Conservation (phyloP, 192 early-diverging fungal species). For the Lunasporangiospora selenospora region DNA sequence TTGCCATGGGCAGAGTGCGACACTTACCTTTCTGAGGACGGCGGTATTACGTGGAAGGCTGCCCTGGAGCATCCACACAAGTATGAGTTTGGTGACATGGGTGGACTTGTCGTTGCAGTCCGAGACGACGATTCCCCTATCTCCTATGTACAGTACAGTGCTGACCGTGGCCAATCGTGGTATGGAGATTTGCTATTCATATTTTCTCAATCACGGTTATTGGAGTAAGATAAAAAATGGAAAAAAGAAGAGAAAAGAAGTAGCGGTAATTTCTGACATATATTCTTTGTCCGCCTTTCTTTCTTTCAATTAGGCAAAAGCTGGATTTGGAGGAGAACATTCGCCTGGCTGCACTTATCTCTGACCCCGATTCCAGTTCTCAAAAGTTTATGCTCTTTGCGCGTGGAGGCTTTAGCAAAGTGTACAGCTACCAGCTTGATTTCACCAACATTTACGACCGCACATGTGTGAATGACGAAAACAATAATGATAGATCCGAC, state of each 20-base stretch:
- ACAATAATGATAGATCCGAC: conserved; percentile 64
- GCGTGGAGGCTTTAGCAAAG: conserved; percentile 27
- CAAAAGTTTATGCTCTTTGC: conserved; percentile 69
- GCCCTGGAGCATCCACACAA: conserved; percentile 76
- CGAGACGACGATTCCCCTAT: conserved; percentile 62
- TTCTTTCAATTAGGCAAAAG: conserved; percentile 36
- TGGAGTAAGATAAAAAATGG: no score
- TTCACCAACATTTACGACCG: conserved; percentile 64
- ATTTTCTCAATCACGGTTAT: no score
- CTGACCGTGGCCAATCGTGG: conserved; percentile 83
- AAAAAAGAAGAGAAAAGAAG: no score
- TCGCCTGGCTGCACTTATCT: conserved; percentile 71
- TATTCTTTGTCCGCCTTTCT: no score
- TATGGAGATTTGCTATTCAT: no score
- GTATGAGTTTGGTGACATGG: conserved; percentile 87
- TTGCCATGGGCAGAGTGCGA: conserved; percentile 77
- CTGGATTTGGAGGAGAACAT: conserved; percentile 54
- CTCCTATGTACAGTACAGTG: conserved; percentile 72
- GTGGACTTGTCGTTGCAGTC: conserved; percentile 76
- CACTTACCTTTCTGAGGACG: conserved; percentile 87
- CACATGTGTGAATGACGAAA: conserved; percentile 69
- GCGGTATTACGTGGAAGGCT: conserved; percentile 78
- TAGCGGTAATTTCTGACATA: no score
- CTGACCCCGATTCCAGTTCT: conserved; percentile 83
- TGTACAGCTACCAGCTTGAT: conserved; percentile 72